These are phyloP conservation scores for Exophiala calicioides DNA, from an alignment of 2,329 filamentous ascomycete species.

Conservation along the genomic window DNA sequence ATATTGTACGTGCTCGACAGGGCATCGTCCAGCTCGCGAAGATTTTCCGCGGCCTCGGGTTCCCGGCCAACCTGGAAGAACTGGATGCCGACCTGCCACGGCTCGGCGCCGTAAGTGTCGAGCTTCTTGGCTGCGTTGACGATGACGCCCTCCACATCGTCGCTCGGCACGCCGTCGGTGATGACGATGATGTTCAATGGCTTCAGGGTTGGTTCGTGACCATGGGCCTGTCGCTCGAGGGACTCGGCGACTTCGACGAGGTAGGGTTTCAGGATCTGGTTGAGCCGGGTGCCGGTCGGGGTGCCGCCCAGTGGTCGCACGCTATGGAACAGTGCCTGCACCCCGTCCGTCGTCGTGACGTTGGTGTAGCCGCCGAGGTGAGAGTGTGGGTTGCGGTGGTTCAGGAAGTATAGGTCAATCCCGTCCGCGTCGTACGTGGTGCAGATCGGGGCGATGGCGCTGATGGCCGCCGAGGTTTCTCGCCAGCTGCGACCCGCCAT, in stretches of 20 bases:
- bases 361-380: constrained; percentile 62
- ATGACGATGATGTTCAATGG: constrained; percentile 91
- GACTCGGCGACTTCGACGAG: constrained; percentile 56
- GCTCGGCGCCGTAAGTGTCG: constrained; percentile 67
- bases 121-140: constrained; percentile 68
- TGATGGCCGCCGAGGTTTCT: constrained; percentile 70
- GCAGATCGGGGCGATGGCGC: constrained; percentile 78
- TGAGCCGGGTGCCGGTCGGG: constrained; percentile 71
- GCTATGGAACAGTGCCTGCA: constrained; percentile 69
- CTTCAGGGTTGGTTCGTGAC: constrained; percentile 55
- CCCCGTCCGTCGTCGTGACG: constrained; percentile 58
- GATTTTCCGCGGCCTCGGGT: constrained; percentile 60
- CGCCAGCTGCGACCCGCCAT: constrained; percentile 79
- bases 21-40: constrained; percentile 75
- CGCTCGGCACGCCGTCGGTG: constrained; percentile 80
- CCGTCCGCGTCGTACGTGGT: constrained; percentile 77
- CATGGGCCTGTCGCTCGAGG: constrained; percentile 42
- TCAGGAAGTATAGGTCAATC: constrained; percentile 89
- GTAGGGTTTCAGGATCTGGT: constrained; percentile 73
- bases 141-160: constrained; percentile 74
- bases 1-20: constrained; percentile 60
- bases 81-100: constrained; percentile 86
- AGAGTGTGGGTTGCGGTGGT: constrained; percentile 55
- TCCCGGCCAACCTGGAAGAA: constrained; percentile 94
- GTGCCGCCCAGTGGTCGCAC: constrained; percentile 69